These are phyloP conservation scores for Talaromyces verruculosus DNA, from an alignment of 2,329 filamentous ascomycete species.

Conservation along the genomic window DNA sequence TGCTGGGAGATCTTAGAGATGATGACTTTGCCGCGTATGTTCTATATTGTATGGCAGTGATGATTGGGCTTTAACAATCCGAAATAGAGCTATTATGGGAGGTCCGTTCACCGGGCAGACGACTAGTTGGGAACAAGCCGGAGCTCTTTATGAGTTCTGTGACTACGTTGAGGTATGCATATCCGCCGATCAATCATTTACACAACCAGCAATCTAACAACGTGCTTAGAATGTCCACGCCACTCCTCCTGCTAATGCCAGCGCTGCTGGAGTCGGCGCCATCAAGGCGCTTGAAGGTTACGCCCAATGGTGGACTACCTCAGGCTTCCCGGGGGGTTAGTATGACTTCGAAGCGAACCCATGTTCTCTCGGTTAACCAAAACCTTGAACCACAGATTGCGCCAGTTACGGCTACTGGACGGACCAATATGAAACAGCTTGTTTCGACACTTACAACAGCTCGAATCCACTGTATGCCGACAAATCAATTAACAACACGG, in stretches of 20 bases:
- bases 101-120: conserved; percentile 61
- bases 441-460: conserved; percentile 56
- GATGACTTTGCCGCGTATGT: conserved; percentile 54
- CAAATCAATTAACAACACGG: conserved; percentile 45
- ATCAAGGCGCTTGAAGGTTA: conserved; percentile 56
- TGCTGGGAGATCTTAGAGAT: conserved; percentile 50
- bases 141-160: conserved; percentile 44
- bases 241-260: conserved; percentile 33
- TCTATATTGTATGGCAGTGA: not conserved
- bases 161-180: conserved; percentile 51
- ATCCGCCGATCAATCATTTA: not conserved
- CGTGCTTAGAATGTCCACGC: conserved; percentile 35
- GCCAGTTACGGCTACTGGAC: conserved; percentile 52
- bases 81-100: conserved; percentile 50
- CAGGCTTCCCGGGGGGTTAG: conserved; percentile 52
- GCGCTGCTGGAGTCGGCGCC: conserved; percentile 53
- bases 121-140: conserved; percentile 49
- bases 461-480: conserved; percentile 55
- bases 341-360: conserved; percentile 31
- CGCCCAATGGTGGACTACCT: conserved; percentile 53
- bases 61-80: not conserved
- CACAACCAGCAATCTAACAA: conserved; percentile 17
- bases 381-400: conserved; percentile 41
- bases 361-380: not conserved
- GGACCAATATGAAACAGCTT: conserved; percentile 46